A percentile compares a stretch with the other conserved stretches of the same genome.
Conservation (phyloP, 1,139 yeast species). For the Yamadazyma diospyri region DNA sequence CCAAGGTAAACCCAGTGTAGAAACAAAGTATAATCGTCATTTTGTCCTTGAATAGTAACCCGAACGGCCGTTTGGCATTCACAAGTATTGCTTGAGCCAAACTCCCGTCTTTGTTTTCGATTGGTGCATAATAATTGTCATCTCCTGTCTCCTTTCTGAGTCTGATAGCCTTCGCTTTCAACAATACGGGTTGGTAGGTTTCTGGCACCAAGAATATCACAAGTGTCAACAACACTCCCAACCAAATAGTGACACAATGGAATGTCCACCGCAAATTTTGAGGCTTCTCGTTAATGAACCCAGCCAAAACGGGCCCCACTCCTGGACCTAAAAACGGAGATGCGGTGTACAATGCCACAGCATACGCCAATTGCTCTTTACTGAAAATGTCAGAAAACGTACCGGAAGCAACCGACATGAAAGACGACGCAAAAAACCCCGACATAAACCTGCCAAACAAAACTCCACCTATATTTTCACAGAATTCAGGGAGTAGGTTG, state of each 20-base stretch:
- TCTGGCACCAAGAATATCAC: slow-evolving; percentile 40
- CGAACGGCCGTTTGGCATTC: slow-evolving; percentile 52
- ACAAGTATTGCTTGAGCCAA: slow-evolving; percentile 28
- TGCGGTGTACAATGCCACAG: slow-evolving; percentile 27
- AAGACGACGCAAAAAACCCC: slow-evolving; percentile 33
- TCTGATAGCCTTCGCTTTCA: slow-evolving; percentile 49
- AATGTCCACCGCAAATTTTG: slow-evolving; percentile 25
- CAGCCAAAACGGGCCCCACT: slow-evolving; percentile 29
- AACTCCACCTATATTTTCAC: slow-evolving; percentile 25
- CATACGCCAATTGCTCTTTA: slow-evolving; percentile 23
- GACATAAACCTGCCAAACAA: slow-evolving; percentile 30
- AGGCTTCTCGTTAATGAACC: slow-evolving; percentile 22
- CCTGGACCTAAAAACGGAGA: slow-evolving; percentile 35
- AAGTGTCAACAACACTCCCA: slow-evolving; percentile 14
- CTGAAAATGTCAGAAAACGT: slow-evolving; percentile 31
- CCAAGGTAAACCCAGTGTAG: slow-evolving; percentile 59
- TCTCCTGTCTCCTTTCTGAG: slow-evolving; percentile 48
- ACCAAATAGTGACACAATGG: slow-evolving; percentile 23
- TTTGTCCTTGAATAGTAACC: slow-evolving; percentile 52
- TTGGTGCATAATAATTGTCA: slow-evolving; percentile 41
- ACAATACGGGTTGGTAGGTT: slow-evolving; percentile 58
- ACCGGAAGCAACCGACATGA: slow-evolving; percentile 36
- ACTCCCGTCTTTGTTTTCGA: slow-evolving; percentile 31
- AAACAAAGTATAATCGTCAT: slow-evolving; percentile 60
- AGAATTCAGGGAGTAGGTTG: slow-evolving; percentile 27